Evolutionary conservation across 2,329 filamentous ascomycete species (phyloP).

Genomic region (Celoporthe dispersa): DNA sequence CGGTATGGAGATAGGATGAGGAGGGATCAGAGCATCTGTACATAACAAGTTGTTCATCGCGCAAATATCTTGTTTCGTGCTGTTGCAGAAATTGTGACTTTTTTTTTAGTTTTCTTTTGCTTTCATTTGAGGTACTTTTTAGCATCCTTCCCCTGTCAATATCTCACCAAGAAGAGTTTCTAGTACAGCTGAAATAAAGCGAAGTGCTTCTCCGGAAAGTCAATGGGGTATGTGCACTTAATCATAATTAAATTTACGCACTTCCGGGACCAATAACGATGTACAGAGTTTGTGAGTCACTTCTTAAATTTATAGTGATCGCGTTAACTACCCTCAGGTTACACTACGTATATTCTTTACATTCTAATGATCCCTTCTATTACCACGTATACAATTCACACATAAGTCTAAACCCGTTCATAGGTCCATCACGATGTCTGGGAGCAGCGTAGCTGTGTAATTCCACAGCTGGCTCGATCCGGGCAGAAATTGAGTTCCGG

Average conservation of each 20-base stretch:
- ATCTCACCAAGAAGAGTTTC: no score
- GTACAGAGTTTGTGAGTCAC: not conserved
- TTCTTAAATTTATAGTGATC: not conserved
- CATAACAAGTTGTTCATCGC: not conserved
- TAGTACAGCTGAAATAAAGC: no score
- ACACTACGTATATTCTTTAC: not conserved
- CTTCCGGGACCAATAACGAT: not conserved
- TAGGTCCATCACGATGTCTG: not conserved
- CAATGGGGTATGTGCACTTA: no score
- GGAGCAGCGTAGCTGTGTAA: conserved; percentile 5
- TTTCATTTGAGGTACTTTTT: not conserved
- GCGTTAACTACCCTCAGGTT: not conserved
- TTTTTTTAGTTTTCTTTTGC: not conserved
- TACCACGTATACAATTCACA: not conserved
- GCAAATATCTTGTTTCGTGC: not conserved
- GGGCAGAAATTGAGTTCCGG: conserved; percentile 34
- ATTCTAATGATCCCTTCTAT: not conserved
- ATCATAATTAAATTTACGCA: not conserved
- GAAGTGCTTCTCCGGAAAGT: no score
- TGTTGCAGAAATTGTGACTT: not conserved
- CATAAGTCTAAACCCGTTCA: not conserved
- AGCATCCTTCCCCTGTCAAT: no score
- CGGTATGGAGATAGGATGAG: no score
- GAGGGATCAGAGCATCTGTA: no score
- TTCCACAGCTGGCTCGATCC: conserved; percentile 9